A percentile compares a stretch with the other conserved stretches of the same genome.
phyloP scores from a whole-genome alignment of 805 yeast species.

The Nakazawaea anatomiae region DNA sequence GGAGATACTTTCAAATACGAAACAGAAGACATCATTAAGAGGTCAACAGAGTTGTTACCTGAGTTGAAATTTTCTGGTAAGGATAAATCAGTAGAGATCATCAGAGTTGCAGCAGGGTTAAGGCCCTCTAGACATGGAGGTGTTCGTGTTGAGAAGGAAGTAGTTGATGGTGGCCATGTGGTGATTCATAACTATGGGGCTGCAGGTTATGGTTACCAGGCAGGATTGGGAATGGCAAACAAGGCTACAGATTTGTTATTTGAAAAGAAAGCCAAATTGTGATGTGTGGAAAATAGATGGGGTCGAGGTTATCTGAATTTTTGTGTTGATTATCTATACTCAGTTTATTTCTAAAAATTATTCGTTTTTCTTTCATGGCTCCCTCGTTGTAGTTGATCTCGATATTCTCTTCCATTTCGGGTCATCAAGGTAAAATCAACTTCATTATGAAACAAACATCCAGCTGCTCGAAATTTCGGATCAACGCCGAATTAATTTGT shows the following conservation, averaged over 20 bases:
- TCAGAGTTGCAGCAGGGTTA: slow-evolving; percentile 66
- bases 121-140: slow-evolving; percentile 79
- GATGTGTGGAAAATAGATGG: not conserved
- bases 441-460: not conserved
- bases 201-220: slow-evolving; percentile 60
- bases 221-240: slow-evolving; percentile 56
- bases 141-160: slow-evolving; percentile 57
- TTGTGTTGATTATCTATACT: too few relatives aligned
- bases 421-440: not conserved
- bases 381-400: too few relatives aligned
- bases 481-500: not conserved
- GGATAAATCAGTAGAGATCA: slow-evolving; percentile 38
- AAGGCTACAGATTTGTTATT: slow-evolving; percentile 34
- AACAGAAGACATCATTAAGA: slow-evolving; percentile 52
- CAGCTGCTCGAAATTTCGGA: not conserved
- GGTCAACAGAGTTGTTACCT: slow-evolving; percentile 51
- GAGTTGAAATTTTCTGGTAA: slow-evolving; percentile 27
- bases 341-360: too few relatives aligned
- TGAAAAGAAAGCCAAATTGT: not conserved
- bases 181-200: slow-evolving; percentile 72
- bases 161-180: slow-evolving; percentile 31
- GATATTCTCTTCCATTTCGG: too few relatives aligned
- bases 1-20: slow-evolving; percentile 52
- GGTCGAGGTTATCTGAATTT: too few relatives aligned
- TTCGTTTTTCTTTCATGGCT: too few relatives aligned